These are phyloP conservation scores for Anastatica hierochuntica DNA, from an alignment of 345 rosid species.

Conservation along the genomic window DNA sequence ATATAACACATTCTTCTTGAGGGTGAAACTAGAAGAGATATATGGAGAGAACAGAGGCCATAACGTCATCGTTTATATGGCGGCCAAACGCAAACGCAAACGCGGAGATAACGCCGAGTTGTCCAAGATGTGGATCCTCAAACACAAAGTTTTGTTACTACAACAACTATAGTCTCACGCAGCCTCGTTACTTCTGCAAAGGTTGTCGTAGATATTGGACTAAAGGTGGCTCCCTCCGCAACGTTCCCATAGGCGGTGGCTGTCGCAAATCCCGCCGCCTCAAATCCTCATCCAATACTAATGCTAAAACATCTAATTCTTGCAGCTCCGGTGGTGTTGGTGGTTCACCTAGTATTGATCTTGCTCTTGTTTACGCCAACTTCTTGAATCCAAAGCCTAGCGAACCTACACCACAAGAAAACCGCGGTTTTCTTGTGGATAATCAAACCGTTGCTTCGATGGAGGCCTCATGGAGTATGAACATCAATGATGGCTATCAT, in stretches of 20 bases:
- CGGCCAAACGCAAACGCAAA: conserved; percentile 25
- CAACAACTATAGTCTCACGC: conserved; percentile 31
- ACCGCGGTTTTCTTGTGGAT: not conserved
- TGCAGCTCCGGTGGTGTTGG: conserved; percentile 10
- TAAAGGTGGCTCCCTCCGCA: conserved; percentile 26
- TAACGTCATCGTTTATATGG: conserved; percentile 25
- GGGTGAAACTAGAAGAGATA: conserved; percentile 7
- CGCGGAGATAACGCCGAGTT: conserved; percentile 27
- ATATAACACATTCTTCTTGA: conserved; percentile 16
- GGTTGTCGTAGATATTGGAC: conserved; percentile 32
- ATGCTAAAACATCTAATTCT: conserved; percentile 1
- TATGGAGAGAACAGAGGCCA: conserved; percentile 26
- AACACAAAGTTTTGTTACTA: conserved; percentile 31
- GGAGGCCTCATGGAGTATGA: conserved; percentile 18
- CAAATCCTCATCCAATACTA: conserved; percentile 22
- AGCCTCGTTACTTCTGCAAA: conserved; percentile 32
- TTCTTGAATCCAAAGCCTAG: conserved; percentile 24
- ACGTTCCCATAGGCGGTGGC: conserved; percentile 30
- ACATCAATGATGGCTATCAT: conserved; percentile 12
- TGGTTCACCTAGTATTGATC: conserved; percentile 21
- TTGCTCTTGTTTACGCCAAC: conserved; percentile 29
- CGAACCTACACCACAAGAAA: conserved; percentile 10
- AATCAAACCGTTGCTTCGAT: conserved; percentile 1
- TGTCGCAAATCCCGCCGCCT: conserved; percentile 28
- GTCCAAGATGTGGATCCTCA: conserved; percentile 30